A percentile compares a stretch with the other conserved stretches of the same genome.
Evolutionary conservation across 2,329 filamentous ascomycete species (phyloP).

Genomic region (Botrytis galanthina): DNA sequence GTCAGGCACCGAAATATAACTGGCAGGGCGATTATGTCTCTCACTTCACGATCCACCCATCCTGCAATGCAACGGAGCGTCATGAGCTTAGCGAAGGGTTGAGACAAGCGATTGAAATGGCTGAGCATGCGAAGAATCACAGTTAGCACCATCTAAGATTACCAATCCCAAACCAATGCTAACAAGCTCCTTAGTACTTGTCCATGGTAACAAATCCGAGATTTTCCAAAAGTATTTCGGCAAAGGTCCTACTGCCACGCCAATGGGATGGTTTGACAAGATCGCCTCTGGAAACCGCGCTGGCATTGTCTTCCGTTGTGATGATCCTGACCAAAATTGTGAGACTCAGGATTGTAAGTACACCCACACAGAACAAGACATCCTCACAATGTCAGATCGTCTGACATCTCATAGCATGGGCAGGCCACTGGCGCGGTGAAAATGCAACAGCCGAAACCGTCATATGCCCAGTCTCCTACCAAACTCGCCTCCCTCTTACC

Average conservation of each 20-base stretch:
- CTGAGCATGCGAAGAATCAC: not conserved
- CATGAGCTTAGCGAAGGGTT: constrained; percentile 5
- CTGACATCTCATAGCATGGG: not conserved
- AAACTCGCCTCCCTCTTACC: not conserved
- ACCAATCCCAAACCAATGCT: not conserved
- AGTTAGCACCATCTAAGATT: not conserved
- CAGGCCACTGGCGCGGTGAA: constrained; percentile 3
- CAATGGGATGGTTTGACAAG: constrained; percentile 8
- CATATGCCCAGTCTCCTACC: not conserved
- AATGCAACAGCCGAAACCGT: constrained; percentile 2
- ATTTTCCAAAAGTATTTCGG: constrained; percentile 4
- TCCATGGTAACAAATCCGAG: not conserved
- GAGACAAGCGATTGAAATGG: not conserved
- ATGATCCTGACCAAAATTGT: not conserved
- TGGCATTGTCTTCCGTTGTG: not conserved
- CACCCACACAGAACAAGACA: not conserved
- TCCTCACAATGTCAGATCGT: not conserved
- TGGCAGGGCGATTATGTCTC: not conserved
- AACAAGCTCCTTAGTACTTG: not conserved
- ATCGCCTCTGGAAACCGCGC: not conserved
- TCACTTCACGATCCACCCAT: not conserved
- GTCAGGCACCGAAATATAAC: not conserved
- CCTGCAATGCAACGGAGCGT: constrained; percentile 4
- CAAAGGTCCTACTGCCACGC: not conserved
- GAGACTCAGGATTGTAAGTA: not conserved